Evolutionary conservation across 176 grass and related monocot genomes (phyloP).

Genomic region (Musa itinerans): DNA sequence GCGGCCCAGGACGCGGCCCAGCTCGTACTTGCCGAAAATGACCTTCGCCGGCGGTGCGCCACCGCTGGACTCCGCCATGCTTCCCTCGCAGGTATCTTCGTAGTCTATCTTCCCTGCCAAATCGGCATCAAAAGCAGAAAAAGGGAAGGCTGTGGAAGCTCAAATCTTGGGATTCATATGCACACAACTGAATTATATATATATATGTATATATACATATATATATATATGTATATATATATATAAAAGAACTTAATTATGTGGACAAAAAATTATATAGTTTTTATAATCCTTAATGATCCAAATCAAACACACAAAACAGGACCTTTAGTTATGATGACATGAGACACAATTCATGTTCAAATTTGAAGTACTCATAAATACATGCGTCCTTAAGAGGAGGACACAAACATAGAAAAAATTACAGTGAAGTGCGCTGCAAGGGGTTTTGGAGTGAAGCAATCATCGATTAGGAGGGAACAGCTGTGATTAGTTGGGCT

Average conservation of each 20-base stretch:
- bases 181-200: not conserved
- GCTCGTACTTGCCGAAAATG: slow-evolving; percentile 5
- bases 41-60: not conserved
- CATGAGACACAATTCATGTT: too few relatives aligned
- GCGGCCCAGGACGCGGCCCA: slow-evolving; percentile 2
- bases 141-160: not conserved
- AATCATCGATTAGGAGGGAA: not conserved
- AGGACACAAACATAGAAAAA: not conserved
- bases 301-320: too few relatives aligned
- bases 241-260: too few relatives aligned
- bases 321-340: too few relatives aligned
- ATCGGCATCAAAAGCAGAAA: not conserved
- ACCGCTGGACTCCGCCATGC: not conserved
- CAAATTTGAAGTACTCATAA: not conserved
- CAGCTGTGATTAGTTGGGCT: too few relatives aligned
- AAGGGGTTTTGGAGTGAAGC: not conserved
- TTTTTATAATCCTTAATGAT: too few relatives aligned
- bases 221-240: not conserved
- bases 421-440: not conserved
- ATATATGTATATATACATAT: not conserved
- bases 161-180: not conserved
- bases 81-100: not conserved
- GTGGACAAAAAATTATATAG: too few relatives aligned
- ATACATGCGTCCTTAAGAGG: not conserved
- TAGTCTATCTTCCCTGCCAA: too few relatives aligned